Evolutionary conservation across 805 yeast genomes (phyloP).

Genomic region (Ogataea parapolymorpha): DNA sequence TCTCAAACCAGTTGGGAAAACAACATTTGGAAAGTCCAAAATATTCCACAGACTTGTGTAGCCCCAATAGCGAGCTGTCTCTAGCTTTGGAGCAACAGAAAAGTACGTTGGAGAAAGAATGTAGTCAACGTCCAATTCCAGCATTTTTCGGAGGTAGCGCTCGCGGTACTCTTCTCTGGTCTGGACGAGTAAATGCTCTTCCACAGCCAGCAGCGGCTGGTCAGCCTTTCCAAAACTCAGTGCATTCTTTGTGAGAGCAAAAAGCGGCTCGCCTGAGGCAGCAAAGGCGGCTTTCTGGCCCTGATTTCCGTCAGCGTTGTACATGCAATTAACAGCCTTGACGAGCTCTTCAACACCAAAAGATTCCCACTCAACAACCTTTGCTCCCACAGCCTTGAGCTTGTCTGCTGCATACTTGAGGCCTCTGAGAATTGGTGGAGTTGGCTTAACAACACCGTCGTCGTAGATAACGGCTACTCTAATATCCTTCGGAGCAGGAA

Average conservation of each 20-base stretch:
- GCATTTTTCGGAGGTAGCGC: not conserved
- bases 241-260: conserved; percentile 50
- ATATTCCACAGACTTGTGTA: conserved; percentile 69
- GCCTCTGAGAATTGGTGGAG: conserved; percentile 41
- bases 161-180: not conserved
- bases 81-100: conserved; percentile 64
- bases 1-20: conserved; percentile 54
- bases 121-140: conserved; percentile 41
- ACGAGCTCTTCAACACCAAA: conserved; percentile 53
- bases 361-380: conserved; percentile 50
- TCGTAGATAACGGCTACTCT: conserved; percentile 46
- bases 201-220: conserved; percentile 39
- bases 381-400: conserved; percentile 52
- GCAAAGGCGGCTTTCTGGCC: conserved; percentile 45
- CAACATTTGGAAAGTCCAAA: conserved; percentile 61
- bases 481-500: conserved; percentile 33
- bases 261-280: conserved; percentile 64
- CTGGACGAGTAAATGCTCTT: conserved; percentile 35
- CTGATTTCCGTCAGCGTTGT: conserved; percentile 60
- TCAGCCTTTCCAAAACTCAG: conserved; percentile 56
- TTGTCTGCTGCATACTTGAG: conserved; percentile 48
- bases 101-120: conserved; percentile 61
- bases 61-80: conserved; percentile 63
- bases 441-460: conserved; percentile 49
- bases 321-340: conserved; percentile 50